Percentiles rank a stretch among this genome's conserved stretches.
phyloP scores from a whole-genome alignment of 495 filamentous ascomycete genomes.

The Xylaria nigripes region DNA sequence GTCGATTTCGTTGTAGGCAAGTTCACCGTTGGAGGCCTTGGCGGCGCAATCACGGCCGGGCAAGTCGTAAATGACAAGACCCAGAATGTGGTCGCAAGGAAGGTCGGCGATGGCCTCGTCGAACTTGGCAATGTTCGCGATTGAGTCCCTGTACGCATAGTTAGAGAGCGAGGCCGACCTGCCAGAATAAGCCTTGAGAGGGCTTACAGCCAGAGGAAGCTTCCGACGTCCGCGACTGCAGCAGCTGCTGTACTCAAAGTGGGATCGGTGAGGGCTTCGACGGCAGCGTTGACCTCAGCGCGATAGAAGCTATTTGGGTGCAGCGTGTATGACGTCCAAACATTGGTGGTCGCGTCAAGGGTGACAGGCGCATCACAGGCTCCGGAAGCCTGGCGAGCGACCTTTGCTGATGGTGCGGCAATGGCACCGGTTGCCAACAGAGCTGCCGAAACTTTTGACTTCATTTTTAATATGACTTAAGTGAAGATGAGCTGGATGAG shows the following conservation, averaged over 20 bases:
- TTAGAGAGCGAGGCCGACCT: conserved; percentile 10
- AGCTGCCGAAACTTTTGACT: conserved; percentile 32
- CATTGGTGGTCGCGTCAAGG: conserved; percentile 46
- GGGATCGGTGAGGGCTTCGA: conserved; percentile 31
- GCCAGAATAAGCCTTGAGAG: background rate
- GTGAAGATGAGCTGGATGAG: conserved; percentile 16
- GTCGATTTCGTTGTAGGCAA: conserved; percentile 52
- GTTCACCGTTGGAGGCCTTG: conserved; percentile 69
- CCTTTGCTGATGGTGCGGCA: conserved; percentile 34
- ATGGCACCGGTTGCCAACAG: conserved; percentile 35
- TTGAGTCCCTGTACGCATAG: conserved; percentile 38
- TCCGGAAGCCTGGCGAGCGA: conserved; percentile 25
- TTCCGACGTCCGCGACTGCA: conserved; percentile 55
- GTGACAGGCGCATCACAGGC: conserved; percentile 44
- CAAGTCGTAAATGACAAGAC: conserved; percentile 69
- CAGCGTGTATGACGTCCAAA: conserved; percentile 44
- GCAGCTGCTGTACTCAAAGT: conserved; percentile 34
- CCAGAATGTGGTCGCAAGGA: conserved; percentile 47
- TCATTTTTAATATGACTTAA: conserved; percentile 35
- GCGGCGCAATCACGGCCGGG: conserved; percentile 74
- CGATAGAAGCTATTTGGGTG: conserved; percentile 53
- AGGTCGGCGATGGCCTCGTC: conserved; percentile 49
- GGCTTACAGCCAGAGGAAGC: conserved; percentile 63
- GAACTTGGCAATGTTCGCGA: conserved; percentile 52
- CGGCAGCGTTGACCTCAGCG: conserved; percentile 43